Percentiles rank a stretch among this genome's conserved stretches.
phyloP scores from a whole-genome alignment of 768 basidiomycete species.

The Solioccasus polychromus region DNA sequence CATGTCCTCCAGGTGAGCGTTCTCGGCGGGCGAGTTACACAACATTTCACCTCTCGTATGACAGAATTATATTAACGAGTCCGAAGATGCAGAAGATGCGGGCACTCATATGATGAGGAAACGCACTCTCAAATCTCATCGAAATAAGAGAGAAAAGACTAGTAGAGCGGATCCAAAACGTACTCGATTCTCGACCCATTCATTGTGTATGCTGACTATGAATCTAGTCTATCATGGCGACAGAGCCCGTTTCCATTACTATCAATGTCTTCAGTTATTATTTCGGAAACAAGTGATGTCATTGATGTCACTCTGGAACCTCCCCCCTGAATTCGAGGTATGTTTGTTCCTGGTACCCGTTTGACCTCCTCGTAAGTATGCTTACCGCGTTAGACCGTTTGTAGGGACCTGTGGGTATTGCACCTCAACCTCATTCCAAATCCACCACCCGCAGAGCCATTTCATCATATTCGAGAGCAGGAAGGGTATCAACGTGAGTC shows the following conservation, averaged over 20 bases:
- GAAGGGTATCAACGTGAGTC: constrained; percentile 14
- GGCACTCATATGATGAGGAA: constrained; percentile 64
- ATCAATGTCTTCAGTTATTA: constrained; percentile 81
- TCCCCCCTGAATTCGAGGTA: constrained; percentile 82
- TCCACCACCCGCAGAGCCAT: constrained; percentile 61
- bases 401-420: constrained; percentile 78
- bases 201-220: background rate
- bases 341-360: constrained; percentile 10
- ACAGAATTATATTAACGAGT: constrained; percentile 83
- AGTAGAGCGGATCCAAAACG: constrained; percentile 62
- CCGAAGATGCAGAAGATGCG: constrained; percentile 61
- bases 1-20: constrained; percentile 78
- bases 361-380: constrained; percentile 1
- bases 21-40: background rate
- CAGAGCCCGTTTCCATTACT: constrained; percentile 74
- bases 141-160: constrained; percentile 48
- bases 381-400: constrained; percentile 50
- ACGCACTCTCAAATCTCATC: constrained; percentile 57
- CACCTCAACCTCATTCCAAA: constrained; percentile 61
- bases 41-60: background rate
- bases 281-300: constrained; percentile 71
- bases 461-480: constrained; percentile 44
- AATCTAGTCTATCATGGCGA: constrained; percentile 78
- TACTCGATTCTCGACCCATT: constrained; percentile 25
- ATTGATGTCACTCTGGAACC: constrained; percentile 60